Evolutionary conservation across 306 rosid species (phyloP), one percentile per base, ranked within the genome.

Genomic region (Cyclanthera cordifolia): DNA sequence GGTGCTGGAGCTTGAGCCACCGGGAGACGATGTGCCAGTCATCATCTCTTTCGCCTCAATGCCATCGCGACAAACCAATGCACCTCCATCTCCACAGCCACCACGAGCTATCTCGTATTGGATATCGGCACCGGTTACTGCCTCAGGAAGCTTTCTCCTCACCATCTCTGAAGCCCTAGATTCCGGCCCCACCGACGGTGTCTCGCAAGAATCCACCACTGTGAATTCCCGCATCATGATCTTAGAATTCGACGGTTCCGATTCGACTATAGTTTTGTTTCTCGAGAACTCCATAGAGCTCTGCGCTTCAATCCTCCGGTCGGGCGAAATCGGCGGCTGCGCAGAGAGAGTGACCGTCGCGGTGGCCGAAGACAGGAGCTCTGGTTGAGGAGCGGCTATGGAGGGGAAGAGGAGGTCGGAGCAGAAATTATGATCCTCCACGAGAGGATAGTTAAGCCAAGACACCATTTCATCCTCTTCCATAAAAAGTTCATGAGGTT

Each of bases 381-480:
- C 90, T n/a, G 77, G n/a, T 6, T 30, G 16, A 6, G 68, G 77
- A 13, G 55, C 48, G 30, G 43, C 21, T 55, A 75, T 39, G 67
- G 51, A 20, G 23, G 79, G 61, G 37, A 74, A 82, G 52, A 85
- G 69, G 0, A 87, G 75, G 63, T 85, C 89, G 58, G 90, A 57
- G 74, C 80, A 66, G 80, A 88, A 86, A 72, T 67, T 74, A 32
- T 72, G 80, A 67, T 91, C 89, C 67, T 84, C 89, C 21, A 71
- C 81, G 61, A 88, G 76, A 1, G 95, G 87, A 68, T 79, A 82
- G 57, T 88, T 85, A 49, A 85, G 86, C 96, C 96, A 91, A 12
- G 91, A 64, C 21, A 82, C 73, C 91, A 82, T 85, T 84, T 91
- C 97, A 3, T 88, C 87, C 46, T 91, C 97, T 39, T 88, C 90